Evolutionary conservation across 2,329 filamentous ascomycete genomes (phyloP), one percentile per base, ranked within the genome.

Genomic region (Beauveria asiatica): DNA sequence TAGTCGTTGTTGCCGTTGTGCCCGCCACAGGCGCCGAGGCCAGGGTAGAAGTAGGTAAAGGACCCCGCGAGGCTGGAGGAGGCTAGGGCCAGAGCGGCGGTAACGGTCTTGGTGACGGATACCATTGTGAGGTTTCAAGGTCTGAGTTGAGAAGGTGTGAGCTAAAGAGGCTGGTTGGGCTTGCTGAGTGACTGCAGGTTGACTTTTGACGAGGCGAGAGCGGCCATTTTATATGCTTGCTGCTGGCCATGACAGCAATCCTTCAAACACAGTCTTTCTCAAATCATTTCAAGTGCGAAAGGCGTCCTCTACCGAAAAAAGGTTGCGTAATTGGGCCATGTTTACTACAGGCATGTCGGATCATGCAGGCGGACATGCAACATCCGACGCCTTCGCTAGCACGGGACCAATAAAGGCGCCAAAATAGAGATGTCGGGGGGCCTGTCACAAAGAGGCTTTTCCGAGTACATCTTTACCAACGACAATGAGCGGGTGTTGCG

Each of bases 21-120:
- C 37, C 80, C 72, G 5, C 89, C 89, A 69, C 90, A 93, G 0
- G 88, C 85, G 13, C 89, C 89, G 4, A 90, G 77, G 3, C 72
- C 76, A 0, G 87, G 82, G 19, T 76, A 74, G 70, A 88, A 92
- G 74, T 85, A 92, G 48, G 57, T 59, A 19, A 59, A 17, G 23
- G 52, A 51, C 44, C 66, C 67, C 3, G 23, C 25, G 41, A 49
- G 7, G 39, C 39, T 9, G 56, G 49, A 21, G 21, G 42, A 25
- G 30, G 63, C 37, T 3, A 54, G 25, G 30, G 63, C 63, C 33
- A 67, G 56, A 30, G 69, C 51, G 52, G 65, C 64, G 44, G 61
- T 46, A n/a, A 62, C 25, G 50, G 61, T 8, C 39, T 54, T 57
- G 60, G 64, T 58, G 59, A 64, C 60, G 60, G 61, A 54, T 51